phyloP scores from a whole-genome alignment of 371 early-diverging fungal genomes.

The Mucor velutinosus region DNA sequence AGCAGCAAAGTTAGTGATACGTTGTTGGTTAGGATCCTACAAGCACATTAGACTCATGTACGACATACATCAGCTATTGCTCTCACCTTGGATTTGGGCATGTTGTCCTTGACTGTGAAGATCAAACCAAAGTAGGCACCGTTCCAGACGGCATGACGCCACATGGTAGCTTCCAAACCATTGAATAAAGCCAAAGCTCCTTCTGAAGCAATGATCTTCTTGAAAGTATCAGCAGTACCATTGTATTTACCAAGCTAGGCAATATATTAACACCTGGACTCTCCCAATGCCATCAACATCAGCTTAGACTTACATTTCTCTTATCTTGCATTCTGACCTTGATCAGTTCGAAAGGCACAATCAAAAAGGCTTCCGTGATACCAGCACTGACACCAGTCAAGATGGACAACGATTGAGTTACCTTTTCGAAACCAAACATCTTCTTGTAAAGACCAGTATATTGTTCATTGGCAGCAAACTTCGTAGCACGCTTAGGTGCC shows the following conservation, averaged over 20 bases:
- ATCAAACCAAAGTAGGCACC: constrained; percentile 94
- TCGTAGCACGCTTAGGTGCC: constrained; percentile 97
- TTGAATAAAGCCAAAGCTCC: constrained; percentile 87
- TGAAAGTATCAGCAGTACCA: constrained; percentile 73
- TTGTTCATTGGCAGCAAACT: constrained; percentile 95
- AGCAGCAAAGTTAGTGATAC: constrained; percentile 88
- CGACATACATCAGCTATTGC: not conserved
- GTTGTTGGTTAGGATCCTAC: constrained; percentile 72
- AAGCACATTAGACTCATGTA: not conserved
- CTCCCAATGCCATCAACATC: not conserved
- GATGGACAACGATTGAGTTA: constrained; percentile 79
- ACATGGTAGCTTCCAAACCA: constrained; percentile 93
- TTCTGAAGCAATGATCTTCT: constrained; percentile 75
- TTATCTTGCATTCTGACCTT: constrained; percentile 94
- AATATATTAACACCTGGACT: not conserved
- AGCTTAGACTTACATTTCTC: constrained; percentile 58
- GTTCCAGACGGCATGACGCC: constrained; percentile 96
- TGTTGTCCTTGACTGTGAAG: constrained; percentile 64
- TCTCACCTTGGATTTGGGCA: constrained; percentile 83
- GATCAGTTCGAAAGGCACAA: constrained; percentile 93
- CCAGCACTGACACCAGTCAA: constrained; percentile 94
- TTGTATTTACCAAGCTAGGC: constrained; percentile 73
- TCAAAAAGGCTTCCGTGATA: constrained; percentile 89
- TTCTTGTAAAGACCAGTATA: constrained; percentile 74
- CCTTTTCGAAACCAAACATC: constrained; percentile 69